Base-by-base conservation (phyloP, 306 rosid genomes). In the Rubus idaeus region DNA sequence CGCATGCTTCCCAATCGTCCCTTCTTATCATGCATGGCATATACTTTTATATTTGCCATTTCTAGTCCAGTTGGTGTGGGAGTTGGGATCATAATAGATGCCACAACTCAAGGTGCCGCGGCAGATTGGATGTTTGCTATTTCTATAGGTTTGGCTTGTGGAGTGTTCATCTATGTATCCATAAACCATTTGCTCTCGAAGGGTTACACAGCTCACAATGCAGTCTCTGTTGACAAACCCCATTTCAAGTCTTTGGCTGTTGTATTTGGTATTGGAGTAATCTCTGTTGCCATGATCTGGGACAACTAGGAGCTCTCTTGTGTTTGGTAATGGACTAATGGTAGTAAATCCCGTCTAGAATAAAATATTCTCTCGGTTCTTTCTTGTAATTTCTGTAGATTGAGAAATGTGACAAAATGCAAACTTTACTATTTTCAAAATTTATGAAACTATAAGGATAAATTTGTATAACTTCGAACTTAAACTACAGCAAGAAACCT, bases 261-360 rank as follows among this genome's bases (percentile, higher is more conserved):
- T 78, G 6, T 77, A 42, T 78, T 88, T 45, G 97, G 98, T 1
- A 14, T 91, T 76, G 97, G 86, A 58, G 91, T 90, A 5, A 88
- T 91, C 55, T 87, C 94, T 26, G 86, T 91, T 83, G 98, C 86
- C 76, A 93, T 91, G 97, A 90, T 88, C 23, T 93, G 97, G 97
- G 97, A 30, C 35, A 30, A 30, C 1, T 30, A 30, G 1, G 35
- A 30, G 35, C 35, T 30, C 35, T 30, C 35, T 23, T 23, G 35
- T 30, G 35, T 30, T 30, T 30, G 35, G 35, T 30, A 30, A 30
- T 30, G 35, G 1, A 30, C 35, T 30, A 30, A 30, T 30, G 35
- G 35, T 30, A 30, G 35, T 30, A 30, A 30, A 30, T 30, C 35
- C 35, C 35, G 35, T 30, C 35, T 30, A 91, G n/a, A 52, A 52